These are phyloP conservation scores for Epicoccum sorghinum DNA, from an alignment of 2,329 filamentous ascomycete genomes.

Conservation along the genomic window DNA sequence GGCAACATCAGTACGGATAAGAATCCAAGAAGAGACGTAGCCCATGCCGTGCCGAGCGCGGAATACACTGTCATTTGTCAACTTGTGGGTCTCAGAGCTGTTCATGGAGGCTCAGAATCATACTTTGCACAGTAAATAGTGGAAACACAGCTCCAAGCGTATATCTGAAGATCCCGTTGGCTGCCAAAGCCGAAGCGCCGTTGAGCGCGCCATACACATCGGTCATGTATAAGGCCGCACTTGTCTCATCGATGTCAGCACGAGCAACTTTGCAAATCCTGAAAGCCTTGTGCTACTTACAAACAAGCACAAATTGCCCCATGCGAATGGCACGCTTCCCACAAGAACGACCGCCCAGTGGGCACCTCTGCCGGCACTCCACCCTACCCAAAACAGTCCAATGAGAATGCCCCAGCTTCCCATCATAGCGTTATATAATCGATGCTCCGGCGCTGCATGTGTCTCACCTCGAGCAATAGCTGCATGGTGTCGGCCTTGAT, in stretches of 20 bases:
- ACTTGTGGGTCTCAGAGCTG: neutral
- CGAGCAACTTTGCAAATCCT: no score
- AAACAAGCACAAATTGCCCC: conserved; percentile 67
- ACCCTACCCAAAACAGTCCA: conserved; percentile 66
- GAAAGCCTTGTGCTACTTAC: conserved; percentile 45
- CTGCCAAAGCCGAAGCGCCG: conserved; percentile 45
- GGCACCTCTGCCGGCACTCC: conserved; percentile 56
- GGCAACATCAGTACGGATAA: conserved; percentile 44
- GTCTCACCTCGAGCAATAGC: conserved; percentile 32
- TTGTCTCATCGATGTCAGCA: conserved; percentile 19
- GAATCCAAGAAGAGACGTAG: conserved; percentile 47
- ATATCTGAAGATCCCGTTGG: conserved; percentile 48
- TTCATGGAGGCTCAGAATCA: neutral
- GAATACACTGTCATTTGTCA: conserved; percentile 33
- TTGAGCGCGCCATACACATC: conserved; percentile 44
- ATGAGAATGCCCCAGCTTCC: conserved; percentile 61
- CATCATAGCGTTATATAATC: conserved; percentile 65
- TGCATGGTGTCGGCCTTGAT: conserved; percentile 40
- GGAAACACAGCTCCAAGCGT: conserved; percentile 45
- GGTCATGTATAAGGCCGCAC: conserved; percentile 35
- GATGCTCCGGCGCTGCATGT: conserved; percentile 59
- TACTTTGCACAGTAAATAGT: conserved; percentile 47
- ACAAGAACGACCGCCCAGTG: conserved; percentile 60
- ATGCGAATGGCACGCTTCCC: conserved; percentile 63
- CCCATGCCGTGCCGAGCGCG: conserved; percentile 47